A percentile compares a stretch with the other conserved stretches of the same genome.
phyloP scores from a whole-genome alignment of 495 filamentous ascomycete species.

The Aspergillus hancockii region DNA sequence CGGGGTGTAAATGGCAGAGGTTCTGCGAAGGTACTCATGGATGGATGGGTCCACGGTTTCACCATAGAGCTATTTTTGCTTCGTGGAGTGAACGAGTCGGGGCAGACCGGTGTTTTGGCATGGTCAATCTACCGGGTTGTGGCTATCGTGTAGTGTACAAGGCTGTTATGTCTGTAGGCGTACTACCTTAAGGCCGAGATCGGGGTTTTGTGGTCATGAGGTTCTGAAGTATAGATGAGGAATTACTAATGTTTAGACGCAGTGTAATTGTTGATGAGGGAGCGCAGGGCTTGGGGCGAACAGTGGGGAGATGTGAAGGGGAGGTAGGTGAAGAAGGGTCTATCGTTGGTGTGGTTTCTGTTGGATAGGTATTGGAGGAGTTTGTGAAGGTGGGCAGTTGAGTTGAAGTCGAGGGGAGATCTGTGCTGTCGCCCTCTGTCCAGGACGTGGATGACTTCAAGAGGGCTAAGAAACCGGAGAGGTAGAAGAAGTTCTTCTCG shows the following conservation, averaged over 20 bases:
- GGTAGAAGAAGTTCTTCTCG: not conserved
- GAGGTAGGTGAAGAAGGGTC: too few relatives aligned
- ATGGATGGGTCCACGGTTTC: not conserved
- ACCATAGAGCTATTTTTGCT: not conserved
- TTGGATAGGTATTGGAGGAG: not conserved
- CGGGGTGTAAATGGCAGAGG: too few relatives aligned
- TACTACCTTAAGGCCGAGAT: too few relatives aligned
- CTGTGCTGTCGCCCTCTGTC: not conserved
- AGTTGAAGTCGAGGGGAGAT: not conserved
- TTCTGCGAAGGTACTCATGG: too few relatives aligned
- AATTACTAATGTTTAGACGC: too few relatives aligned
- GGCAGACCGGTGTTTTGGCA: not conserved
- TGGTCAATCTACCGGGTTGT: not conserved
- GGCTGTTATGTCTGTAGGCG: not conserved
- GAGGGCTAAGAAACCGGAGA: not conserved
- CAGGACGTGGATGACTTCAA: not conserved
- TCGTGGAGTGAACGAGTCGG: not conserved
- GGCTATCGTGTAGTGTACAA: not conserved
- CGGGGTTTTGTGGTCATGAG: too few relatives aligned
- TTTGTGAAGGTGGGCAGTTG: slow-evolving; percentile 2
- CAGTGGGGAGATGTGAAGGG: too few relatives aligned
- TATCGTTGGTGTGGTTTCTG: too few relatives aligned
- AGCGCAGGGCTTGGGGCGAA: too few relatives aligned
- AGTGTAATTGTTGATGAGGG: too few relatives aligned
- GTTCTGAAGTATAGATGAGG: too few relatives aligned